These are phyloP conservation scores for Apiotrichum sp. DNA, from an alignment of 1,284 basidiomycete species.

Conservation along the genomic window DNA sequence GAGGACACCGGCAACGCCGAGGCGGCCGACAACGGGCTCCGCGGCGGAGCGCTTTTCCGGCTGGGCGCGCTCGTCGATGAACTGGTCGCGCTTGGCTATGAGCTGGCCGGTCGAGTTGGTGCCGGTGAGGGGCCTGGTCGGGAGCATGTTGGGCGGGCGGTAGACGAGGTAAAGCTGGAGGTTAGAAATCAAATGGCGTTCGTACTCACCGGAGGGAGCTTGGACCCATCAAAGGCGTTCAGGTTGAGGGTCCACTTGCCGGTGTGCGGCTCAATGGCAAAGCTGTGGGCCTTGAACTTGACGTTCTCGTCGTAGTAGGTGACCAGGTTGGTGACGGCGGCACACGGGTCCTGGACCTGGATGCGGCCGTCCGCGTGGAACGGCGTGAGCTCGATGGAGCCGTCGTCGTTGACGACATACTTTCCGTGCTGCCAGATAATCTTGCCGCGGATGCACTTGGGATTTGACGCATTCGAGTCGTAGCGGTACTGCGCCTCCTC, in stretches of 20 bases:
- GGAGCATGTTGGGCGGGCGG: conserved; percentile 48
- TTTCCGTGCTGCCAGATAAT: conserved; percentile 81
- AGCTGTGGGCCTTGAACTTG: conserved; percentile 43
- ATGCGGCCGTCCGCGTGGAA: conserved; percentile 73
- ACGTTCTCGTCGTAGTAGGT: conserved; percentile 60
- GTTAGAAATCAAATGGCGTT: background rate
- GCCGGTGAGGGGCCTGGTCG: conserved; percentile 43
- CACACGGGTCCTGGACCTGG: conserved; percentile 85
- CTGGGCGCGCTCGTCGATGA: background rate
- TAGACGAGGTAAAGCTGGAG: conserved; percentile 39
- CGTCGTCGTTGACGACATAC: conserved; percentile 62
- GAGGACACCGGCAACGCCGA: background rate
- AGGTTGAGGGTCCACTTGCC: conserved; percentile 38
- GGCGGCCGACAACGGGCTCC: background rate
- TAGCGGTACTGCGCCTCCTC: conserved; percentile 85
- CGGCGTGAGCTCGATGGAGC: conserved; percentile 65
- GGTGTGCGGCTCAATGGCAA: conserved; percentile 35
- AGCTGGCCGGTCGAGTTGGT: conserved; percentile 35
- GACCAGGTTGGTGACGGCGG: conserved; percentile 74
- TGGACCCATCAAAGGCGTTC: conserved; percentile 44
- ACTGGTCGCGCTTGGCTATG: background rate
- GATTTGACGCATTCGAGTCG: conserved; percentile 58
- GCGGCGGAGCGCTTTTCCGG: background rate
- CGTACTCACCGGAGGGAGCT: conserved; percentile 41
- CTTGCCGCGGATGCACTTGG: conserved; percentile 61